A percentile compares a stretch with the other conserved stretches of the same genome.
Evolutionary conservation across 129 eudicot genomes (phyloP).

Genomic region (Smallanthus sonchifolius): DNA sequence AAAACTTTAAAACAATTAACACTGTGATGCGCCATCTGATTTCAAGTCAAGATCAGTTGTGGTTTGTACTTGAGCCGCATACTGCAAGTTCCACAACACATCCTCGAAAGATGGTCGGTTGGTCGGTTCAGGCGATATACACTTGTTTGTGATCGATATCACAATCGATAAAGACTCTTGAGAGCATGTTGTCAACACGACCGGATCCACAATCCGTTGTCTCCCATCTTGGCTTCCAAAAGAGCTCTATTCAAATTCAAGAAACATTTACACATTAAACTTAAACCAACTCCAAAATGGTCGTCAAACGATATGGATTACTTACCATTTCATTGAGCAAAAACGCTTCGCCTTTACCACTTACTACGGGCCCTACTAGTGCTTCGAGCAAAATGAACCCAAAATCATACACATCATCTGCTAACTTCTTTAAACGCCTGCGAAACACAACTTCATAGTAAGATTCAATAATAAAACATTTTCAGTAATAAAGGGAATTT

Average conservation of each 20-base stretch:
- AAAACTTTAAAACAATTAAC: constrained; percentile 1
- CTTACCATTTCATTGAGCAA: constrained; percentile 86
- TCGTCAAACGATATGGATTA: neutral
- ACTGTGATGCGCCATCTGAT: constrained; percentile 37
- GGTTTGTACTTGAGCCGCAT: constrained; percentile 93
- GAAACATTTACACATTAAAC: neutral
- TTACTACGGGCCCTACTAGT: constrained; percentile 67
- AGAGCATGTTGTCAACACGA: constrained; percentile 71
- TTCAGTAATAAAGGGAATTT: neutral
- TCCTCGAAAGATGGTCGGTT: constrained; percentile 81
- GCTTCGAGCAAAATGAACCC: constrained; percentile 82
- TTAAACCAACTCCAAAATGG: neutral
- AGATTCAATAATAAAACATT: too few relatives aligned
- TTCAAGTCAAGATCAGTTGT: constrained; percentile 82
- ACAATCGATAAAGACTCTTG: constrained; percentile 82
- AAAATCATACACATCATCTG: constrained; percentile 75
- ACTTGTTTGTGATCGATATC: constrained; percentile 82
- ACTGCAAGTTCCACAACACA: constrained; percentile 92
- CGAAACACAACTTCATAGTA: constrained; percentile 14
- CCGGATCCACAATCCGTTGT: constrained; percentile 70
- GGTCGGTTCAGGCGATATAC: constrained; percentile 65
- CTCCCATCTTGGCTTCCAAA: constrained; percentile 91
- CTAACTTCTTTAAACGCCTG: constrained; percentile 59
- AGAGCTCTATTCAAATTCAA: constrained; percentile 46
- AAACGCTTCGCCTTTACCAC: constrained; percentile 70